These are phyloP conservation scores for Podospora appendiculata DNA, from an alignment of 495 filamentous ascomycete genomes.

Conservation along the genomic window DNA sequence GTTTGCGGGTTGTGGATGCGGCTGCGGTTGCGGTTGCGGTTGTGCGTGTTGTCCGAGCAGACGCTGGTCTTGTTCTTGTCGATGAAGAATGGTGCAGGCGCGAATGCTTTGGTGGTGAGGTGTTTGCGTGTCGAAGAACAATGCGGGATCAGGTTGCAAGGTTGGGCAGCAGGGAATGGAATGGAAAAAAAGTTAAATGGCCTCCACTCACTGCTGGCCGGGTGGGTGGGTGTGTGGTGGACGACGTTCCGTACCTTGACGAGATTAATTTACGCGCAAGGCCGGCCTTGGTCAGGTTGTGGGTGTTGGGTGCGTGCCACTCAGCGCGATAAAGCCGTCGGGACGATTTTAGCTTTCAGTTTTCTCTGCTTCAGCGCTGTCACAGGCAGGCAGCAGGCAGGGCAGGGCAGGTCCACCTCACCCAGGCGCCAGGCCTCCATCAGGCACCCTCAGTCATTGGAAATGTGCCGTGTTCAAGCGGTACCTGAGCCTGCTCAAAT, in stretches of 20 bases:
- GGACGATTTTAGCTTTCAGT: not conserved
- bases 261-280: not conserved
- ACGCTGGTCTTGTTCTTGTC: not conserved
- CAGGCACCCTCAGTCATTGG: too few species aligned
- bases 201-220: too few species aligned
- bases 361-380: too few species aligned
- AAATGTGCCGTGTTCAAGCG: too few species aligned
- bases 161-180: conserved; percentile 9
- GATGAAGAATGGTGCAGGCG: not conserved
- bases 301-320: not conserved
- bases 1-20: not conserved
- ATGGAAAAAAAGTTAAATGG: not conserved
- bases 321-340: not conserved
- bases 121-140: too few species aligned
- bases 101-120: not conserved
- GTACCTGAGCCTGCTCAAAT: too few species aligned
- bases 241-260: not conserved
- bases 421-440: too few species aligned
- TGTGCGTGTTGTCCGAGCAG: conserved; percentile 1
- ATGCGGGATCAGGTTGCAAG: not conserved
- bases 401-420: too few species aligned
- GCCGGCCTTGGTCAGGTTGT: not conserved
- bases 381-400: too few species aligned
- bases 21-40: too few species aligned
- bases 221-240: not conserved